Evolutionary conservation across 2,329 filamentous ascomycete genomes (phyloP), one percentile per base, ranked within the genome.

Genomic region (Thielaviopsis populi): DNA sequence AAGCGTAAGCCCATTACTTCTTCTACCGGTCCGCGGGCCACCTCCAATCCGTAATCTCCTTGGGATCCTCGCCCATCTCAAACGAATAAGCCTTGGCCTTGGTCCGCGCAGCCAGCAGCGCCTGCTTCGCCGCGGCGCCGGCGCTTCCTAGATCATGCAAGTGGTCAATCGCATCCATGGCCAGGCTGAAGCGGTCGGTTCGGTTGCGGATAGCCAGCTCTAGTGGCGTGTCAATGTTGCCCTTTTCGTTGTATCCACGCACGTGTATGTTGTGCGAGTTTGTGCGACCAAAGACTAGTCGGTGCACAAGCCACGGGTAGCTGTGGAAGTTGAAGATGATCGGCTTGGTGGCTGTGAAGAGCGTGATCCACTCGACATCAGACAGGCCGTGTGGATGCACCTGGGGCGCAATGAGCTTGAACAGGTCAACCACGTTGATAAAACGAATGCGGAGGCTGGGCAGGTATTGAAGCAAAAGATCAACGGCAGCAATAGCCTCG

Each of bases 301-400:
- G 80, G 75, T 91, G 87, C 61, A 91, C 82, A 69, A 91, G 78
- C 86, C 85, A 91, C 8, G 88, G 87, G 75, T 91, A 91, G 40
- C 83, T 86, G 76, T 91, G 88, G 81, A 91, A 91, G 76, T 90
- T 91, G 78, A 91, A 91, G 71, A 91, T 83, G 71, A 89, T 77
- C 24, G 87, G 88, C 68, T 79, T 84, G 75, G 89, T 77, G 17
- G 79, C 77, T 0, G 87, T 91, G 78, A 91, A 91, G 68, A 90
- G 75, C 46, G 85, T 77, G 15, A 74, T 74, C 82, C 85, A 91
- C 71, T 89, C 84, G 19, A 69, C 68, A 68, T 88, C 83, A 0
- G 77, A 79, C 65, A 91, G 78, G 48, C 87, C 88, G 74, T 91
- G 88, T 0, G 87, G 84, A 71, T 91, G 88, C 69, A 89, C 83